Evolutionary conservation across 2,329 filamentous ascomycete species (phyloP).

Genomic region (Clarireedia paspali): DNA sequence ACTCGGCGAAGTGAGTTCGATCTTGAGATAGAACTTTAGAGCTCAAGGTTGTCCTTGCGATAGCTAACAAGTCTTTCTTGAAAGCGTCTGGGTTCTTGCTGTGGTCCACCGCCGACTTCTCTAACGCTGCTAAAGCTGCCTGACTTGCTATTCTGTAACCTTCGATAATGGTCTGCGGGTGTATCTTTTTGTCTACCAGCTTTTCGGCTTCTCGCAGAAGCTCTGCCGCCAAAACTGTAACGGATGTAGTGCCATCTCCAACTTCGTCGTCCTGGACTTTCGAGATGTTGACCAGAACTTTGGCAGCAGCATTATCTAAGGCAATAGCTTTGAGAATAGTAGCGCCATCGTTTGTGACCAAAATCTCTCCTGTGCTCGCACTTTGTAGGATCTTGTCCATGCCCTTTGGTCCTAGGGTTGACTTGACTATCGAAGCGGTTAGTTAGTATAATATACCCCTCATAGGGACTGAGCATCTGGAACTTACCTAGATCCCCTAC

Average conservation of each 20-base stretch:
- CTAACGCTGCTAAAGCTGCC: slow-evolving; percentile 77
- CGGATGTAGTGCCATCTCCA: slow-evolving; percentile 96
- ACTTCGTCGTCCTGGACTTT: slow-evolving; percentile 99
- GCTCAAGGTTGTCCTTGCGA: slow-evolving; percentile 90
- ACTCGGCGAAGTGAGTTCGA: slow-evolving; percentile 79
- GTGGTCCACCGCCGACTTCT: slow-evolving; percentile 81
- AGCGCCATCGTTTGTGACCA: slow-evolving; percentile 98
- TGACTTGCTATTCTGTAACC: slow-evolving; percentile 95
- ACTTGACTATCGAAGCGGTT: slow-evolving; percentile 60
- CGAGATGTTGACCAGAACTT: slow-evolving; percentile 97
- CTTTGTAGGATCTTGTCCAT: slow-evolving; percentile 66
- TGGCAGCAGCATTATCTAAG: slow-evolving; percentile 94
- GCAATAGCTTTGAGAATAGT: slow-evolving; percentile 98
- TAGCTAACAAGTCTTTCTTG: slow-evolving; percentile 80
- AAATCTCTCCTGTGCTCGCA: slow-evolving; percentile 93
- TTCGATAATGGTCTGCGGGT: slow-evolving; percentile 98
- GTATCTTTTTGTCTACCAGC: slow-evolving; percentile 95
- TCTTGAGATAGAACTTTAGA: slow-evolving; percentile 96
- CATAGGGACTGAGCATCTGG: slow-evolving; percentile 6
- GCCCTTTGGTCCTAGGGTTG: slow-evolving; percentile 91
- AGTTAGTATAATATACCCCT: not conserved
- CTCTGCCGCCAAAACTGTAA: slow-evolving; percentile 90
- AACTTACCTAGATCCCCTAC: slow-evolving; percentile 66
- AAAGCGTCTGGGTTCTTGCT: slow-evolving; percentile 78
- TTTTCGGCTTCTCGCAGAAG: slow-evolving; percentile 94